Evolutionary conservation across 2,329 filamentous ascomycete genomes (phyloP).

Genomic region (Fusarium odoratissimum): DNA sequence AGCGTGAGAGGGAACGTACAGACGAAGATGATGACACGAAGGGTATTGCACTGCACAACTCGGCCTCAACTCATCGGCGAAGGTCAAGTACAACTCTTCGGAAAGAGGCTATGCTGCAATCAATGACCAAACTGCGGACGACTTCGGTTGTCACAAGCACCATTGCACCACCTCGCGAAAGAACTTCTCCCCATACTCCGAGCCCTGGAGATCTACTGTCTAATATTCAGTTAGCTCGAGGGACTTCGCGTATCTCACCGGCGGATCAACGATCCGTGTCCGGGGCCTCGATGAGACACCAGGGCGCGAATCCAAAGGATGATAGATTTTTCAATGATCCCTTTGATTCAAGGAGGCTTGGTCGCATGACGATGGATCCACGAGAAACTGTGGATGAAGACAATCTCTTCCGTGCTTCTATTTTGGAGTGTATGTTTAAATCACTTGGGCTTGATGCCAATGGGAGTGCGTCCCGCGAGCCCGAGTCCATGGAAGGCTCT

Average conservation of each 20-base stretch:
- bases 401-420: conserved; percentile 85
- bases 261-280: conserved; percentile 31
- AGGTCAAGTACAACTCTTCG: conserved; percentile 79
- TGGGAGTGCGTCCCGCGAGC: conserved; percentile 72
- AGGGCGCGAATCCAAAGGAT: conserved; percentile 59
- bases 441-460: conserved; percentile 83
- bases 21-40: conserved; percentile 83
- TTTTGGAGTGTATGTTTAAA: conserved; percentile 95
- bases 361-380: conserved; percentile 68
- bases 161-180: conserved; percentile 56
- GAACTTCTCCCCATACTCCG: conserved; percentile 60
- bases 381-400: conserved; percentile 91
- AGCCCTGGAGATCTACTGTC: conserved; percentile 84
- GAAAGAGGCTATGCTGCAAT: conserved; percentile 82
- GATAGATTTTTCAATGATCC: conserved; percentile 67
- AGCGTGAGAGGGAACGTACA: conserved; percentile 82
- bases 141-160: conserved; percentile 57
- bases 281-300: conserved; percentile 46
- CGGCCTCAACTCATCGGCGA: conserved; percentile 71
- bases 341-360: conserved; percentile 64
- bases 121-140: conserved; percentile 63
- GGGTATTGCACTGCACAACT: conserved; percentile 95
- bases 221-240: conserved; percentile 77
- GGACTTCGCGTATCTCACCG: conserved; percentile 59
- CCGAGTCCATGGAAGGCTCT: conserved; percentile 84